Evolutionary conservation across 768 basidiomycete species (phyloP), one percentile per base, ranked within the genome.

Genomic region (Amanita muscaria): DNA sequence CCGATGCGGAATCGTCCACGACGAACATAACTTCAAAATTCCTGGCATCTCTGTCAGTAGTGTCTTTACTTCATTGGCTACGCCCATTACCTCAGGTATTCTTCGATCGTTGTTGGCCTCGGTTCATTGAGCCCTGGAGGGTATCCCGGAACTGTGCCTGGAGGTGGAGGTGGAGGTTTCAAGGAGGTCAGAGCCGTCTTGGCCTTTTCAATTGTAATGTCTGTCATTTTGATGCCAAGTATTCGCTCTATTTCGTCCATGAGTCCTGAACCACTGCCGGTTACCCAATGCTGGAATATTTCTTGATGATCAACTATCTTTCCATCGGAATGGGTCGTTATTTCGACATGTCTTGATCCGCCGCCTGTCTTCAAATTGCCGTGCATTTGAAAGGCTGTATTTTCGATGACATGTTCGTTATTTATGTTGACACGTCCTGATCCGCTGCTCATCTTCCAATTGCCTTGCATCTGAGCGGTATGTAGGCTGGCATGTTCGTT

Each of bases 1-100:
- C 61, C 5, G 59, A 62, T 32, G 51, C 50, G n/a, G 61, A 62
- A 48, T 62, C 61, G 42, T 62, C 59, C 15, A 62, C 49, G 21
- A 60, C 44, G 42, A 62, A 59, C 24, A 56, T 42, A 27, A 62
- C 53, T 15, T 54, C 54, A 44, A 57, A 62, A 19, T 59, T 49
- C 15, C 61, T 60, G 29, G 16, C 38, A 43, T 9, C n/a, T 2
- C 5, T 15, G 30, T 23, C 33, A 18, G 16, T 24, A 24, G 42
- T 22, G 35, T 19, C 12, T 10, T 25, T 30, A 33, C 3, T 16
- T 11, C 27, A 38, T 18, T 29, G n/a, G 4, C n/a, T 24, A n/a
- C 34, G 19, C 5, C 15, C 14, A 42, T 44, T 11, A 60, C 59
- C 49, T 49, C 24, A 60, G 42, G 33, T 60, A 60, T 10, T 55